Conservation (phyloP, 352 stramenopile species). For the Globisporangium canariense region DNA sequence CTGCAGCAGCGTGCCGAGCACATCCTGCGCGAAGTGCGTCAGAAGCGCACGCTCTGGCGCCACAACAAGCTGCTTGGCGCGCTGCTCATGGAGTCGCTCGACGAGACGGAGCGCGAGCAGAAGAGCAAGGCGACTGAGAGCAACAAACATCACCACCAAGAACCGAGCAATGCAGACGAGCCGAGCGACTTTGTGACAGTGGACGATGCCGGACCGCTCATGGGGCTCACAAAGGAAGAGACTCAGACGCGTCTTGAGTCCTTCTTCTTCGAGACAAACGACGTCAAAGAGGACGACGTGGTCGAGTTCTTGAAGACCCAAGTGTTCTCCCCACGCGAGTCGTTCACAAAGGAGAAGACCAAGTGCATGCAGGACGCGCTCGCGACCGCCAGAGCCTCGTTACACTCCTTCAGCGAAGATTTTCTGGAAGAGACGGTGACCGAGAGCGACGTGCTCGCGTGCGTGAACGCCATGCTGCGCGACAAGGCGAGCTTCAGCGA, state of each 20-base stretch:
- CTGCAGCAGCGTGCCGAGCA: conserved; percentile 24
- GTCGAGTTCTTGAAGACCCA: conserved; percentile 29
- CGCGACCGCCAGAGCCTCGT: conserved; percentile 7
- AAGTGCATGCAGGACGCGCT: conserved; percentile 25
- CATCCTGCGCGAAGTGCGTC: conserved; percentile 32
- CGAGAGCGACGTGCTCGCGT: conserved; percentile 23
- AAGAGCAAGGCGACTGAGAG: conserved; percentile 19
- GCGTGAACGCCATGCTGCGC: conserved; percentile 27
- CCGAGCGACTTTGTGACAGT: conserved; percentile 13
- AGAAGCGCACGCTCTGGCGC: conserved; percentile 43
- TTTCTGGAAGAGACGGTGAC: conserved; percentile 25
- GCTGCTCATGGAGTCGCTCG: conserved; percentile 35
- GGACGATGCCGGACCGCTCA: conserved; percentile 17
- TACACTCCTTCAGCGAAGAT: conserved; percentile 24
- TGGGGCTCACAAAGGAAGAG: conserved; percentile 31
- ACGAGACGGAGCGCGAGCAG: conserved; percentile 25
- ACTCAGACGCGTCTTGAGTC: conserved; percentile 37
- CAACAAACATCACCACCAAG: neutral
- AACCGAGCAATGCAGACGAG: conserved; percentile 6
- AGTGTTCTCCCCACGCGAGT: conserved; percentile 30
- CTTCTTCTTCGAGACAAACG: conserved; percentile 36
- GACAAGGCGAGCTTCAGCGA: conserved; percentile 29
- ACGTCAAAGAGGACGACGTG: conserved; percentile 31
- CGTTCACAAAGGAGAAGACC: conserved; percentile 23
- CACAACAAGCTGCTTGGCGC: conserved; percentile 53